Base-by-base conservation (phyloP, 2,329 filamentous ascomycete species). In the Aspergillus ruber region DNA sequence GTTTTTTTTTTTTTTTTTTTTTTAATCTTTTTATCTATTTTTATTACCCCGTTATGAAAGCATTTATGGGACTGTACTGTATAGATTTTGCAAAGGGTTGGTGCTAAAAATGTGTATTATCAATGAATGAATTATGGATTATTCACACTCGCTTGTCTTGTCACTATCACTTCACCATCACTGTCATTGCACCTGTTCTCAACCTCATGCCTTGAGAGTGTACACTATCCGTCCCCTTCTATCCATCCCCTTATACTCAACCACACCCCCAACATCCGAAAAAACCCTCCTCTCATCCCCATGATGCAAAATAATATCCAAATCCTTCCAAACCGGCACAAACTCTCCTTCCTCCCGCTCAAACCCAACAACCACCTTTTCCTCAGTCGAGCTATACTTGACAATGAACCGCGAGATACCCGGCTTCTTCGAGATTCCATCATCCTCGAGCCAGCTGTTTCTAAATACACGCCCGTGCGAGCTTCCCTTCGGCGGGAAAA, bases 361-460 rank as follows among this genome's bases (percentile, higher is more conserved):
- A n/a, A 77, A 71, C 1, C 60, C 58, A 2, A 81, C 70, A 29
- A 55, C 50, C 0, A 81, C 65, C 47, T 72, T 68, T 10, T 69
- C 66, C 3, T 70, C 65, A 0, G 71, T 74, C 1, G 72, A 71
- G 33, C 63, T 63, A 51, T 78, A 79, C 21, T 47, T 61, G 25
- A 78, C 36, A 1, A 62, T 71, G 51, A 76, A 77, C 5, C 51
- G 61, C 0, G 74, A 69, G 18, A 75, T 69, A 15, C 59, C 55
- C 2, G 70, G 64, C 4, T 64, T 50, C 6, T 72, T 68, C 7
- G 76, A 74, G 23, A 81, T 72, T 0, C 78, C 79, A 60, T 82
- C 78, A 50, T 82, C 79, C 57, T 82, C 79, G 42, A 72, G 73
- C 78, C 79, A 82, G 0, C 64, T 71, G 12, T 64, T 71, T 13